Conservation (phyloP, 1,139 yeast species). For the Suhomyces coccinellae region DNA sequence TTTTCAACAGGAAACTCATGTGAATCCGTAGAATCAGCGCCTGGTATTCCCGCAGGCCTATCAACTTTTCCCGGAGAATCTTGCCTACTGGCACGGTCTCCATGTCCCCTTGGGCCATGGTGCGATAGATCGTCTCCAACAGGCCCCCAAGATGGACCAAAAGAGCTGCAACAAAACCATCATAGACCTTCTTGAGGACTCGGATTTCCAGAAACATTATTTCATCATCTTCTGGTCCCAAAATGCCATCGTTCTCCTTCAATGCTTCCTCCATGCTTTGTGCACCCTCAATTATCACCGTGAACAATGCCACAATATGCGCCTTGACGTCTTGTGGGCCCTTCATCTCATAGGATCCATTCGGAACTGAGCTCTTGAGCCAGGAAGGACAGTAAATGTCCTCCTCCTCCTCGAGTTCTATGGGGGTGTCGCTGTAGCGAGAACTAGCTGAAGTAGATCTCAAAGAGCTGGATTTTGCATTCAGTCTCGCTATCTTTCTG, state of each 20-base stretch:
- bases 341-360: too few species aligned
- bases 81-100: background rate
- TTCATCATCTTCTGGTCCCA: background rate
- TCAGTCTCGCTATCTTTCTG: background rate
- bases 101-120: background rate
- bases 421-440: background rate
- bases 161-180: background rate
- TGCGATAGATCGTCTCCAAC: background rate
- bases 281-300: background rate
- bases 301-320: background rate
- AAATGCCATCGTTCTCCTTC: background rate
- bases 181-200: background rate
- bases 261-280: background rate
- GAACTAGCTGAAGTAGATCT: background rate
- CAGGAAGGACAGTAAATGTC: conserved; percentile 4
- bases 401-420: background rate
- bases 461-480: background rate
- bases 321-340: background rate
- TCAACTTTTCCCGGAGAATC: background rate
- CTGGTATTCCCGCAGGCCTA: background rate
- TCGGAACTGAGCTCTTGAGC: background rate
- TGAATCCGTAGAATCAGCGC: background rate
- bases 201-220: background rate
- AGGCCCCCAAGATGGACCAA: background rate
- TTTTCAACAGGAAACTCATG: conserved; percentile 1